These are phyloP conservation scores for Leishmania tarentolae DNA, from an alignment of 208 protist species.

Conservation along the genomic window DNA sequence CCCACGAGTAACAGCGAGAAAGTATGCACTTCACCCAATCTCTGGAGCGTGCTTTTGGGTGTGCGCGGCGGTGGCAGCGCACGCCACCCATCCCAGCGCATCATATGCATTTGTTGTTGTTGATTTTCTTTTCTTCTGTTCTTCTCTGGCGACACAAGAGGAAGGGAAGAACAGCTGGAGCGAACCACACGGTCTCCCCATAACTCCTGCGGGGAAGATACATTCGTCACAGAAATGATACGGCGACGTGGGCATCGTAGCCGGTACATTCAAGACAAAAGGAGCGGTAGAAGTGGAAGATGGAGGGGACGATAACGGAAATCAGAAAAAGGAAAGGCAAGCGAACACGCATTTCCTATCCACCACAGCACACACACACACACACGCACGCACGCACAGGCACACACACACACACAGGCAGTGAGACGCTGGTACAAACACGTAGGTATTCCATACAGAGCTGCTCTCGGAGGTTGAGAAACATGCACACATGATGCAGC, in stretches of 20 bases:
- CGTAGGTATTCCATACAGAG: no score
- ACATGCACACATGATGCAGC: background rate
- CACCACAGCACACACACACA: background rate
- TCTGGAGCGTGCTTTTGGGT: background rate
- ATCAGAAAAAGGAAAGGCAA: constrained; percentile 5
- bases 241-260: background rate
- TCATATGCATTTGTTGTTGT: no score
- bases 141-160: no score
- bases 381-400: background rate
- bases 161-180: background rate
- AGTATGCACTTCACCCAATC: background rate
- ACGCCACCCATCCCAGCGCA: background rate
- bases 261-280: background rate
- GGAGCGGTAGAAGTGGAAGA: background rate
- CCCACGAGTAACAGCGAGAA: background rate
- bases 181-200: no score
- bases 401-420: background rate
- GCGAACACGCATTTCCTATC: background rate
- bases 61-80: background rate
- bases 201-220: background rate
- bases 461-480: background rate
- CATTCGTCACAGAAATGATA: background rate
- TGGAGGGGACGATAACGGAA: background rate
- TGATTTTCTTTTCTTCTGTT: background rate
- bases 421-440: background rate